Percentiles rank a stretch among this genome's conserved stretches.
Evolutionary conservation across 2,329 filamentous ascomycete genomes (phyloP).

Genomic region (Botrytis elliptica): DNA sequence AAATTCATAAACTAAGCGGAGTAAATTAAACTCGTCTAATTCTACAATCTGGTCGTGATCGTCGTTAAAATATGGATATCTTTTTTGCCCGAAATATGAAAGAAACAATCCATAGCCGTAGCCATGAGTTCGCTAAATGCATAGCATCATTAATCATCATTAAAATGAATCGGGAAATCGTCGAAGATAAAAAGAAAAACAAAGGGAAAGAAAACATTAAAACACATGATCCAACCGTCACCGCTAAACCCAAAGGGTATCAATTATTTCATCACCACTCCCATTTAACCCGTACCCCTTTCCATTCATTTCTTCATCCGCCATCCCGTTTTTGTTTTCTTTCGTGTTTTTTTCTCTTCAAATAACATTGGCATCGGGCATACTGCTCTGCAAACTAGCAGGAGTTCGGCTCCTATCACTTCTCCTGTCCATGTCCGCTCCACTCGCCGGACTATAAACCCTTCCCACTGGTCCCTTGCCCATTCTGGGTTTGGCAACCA

Average conservation of each 20-base stretch:
- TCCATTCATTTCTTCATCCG: constrained; percentile 7
- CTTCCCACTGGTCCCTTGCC: constrained; percentile 25
- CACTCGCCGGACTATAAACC: constrained; percentile 28
- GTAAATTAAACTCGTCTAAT: constrained; percentile 9
- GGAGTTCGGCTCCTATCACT: constrained; percentile 25
- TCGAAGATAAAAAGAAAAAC: neutral
- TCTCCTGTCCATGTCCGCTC: constrained; percentile 24
- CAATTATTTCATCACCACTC: neutral
- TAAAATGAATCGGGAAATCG: constrained; percentile 3
- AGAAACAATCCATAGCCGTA: neutral
- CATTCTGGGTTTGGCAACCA: constrained; percentile 59
- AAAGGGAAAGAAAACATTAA: neutral
- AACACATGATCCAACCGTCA: constrained; percentile 11
- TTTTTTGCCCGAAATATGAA: neutral
- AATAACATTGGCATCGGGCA: constrained; percentile 35
- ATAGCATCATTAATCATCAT: constrained; percentile 16
- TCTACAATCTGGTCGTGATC: constrained; percentile 15
- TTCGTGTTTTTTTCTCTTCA: constrained; percentile 22
- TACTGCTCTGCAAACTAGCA: constrained; percentile 38
- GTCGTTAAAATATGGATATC: constrained; percentile 21
- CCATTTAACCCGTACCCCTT: neutral
- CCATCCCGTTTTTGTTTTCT: neutral
- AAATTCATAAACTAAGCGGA: constrained; percentile 9
- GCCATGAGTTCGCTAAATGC: neutral
- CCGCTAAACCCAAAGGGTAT: constrained; percentile 13